Percentiles rank a stretch among this genome's conserved stretches.
Evolutionary conservation across 2,329 filamentous ascomycete genomes (phyloP).

Genomic region (Epicoccum nigrum): DNA sequence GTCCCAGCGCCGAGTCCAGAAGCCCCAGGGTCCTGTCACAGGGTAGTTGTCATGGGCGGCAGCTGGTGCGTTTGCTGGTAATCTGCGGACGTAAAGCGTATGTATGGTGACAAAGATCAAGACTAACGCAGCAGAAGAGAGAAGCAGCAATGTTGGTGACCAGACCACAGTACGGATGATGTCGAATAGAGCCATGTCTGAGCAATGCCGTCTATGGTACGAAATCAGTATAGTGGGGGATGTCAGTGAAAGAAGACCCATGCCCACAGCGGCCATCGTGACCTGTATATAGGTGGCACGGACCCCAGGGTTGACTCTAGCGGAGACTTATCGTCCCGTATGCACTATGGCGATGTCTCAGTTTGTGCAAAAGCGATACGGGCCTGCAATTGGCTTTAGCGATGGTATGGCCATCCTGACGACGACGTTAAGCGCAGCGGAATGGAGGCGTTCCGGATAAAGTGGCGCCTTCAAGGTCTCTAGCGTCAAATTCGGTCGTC

Average conservation of each 20-base stretch:
- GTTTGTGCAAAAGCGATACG: constrained; percentile 6
- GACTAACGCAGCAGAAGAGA: constrained; percentile 18
- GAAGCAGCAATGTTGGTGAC: constrained; percentile 19
- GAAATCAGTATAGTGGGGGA: neutral
- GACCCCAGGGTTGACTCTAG: no score
- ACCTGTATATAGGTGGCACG: neutral
- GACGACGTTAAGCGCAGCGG: constrained; percentile 3
- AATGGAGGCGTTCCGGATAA: constrained; percentile 9
- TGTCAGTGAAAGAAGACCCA: constrained; percentile 1
- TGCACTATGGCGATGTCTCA: neutral
- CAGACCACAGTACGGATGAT: constrained; percentile 1
- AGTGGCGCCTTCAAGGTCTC: constrained; percentile 5
- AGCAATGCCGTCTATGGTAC: neutral
- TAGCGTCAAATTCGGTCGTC: constrained; percentile 8
- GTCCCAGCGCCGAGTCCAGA: constrained; percentile 56
- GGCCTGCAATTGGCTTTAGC: constrained; percentile 9
- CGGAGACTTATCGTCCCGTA: no score
- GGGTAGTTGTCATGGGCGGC: constrained; percentile 42
- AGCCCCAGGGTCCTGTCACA: constrained; percentile 53
- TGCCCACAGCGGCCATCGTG: neutral
- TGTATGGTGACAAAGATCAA: constrained; percentile 19
- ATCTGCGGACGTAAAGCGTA: constrained; percentile 25
- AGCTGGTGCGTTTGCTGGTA: constrained; percentile 31
- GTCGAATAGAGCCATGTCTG: constrained; percentile 20
- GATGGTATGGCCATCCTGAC: constrained; percentile 5